Base-by-base conservation (phyloP, 78 protist species). In the Tieghemostelium lacteum region DNA sequence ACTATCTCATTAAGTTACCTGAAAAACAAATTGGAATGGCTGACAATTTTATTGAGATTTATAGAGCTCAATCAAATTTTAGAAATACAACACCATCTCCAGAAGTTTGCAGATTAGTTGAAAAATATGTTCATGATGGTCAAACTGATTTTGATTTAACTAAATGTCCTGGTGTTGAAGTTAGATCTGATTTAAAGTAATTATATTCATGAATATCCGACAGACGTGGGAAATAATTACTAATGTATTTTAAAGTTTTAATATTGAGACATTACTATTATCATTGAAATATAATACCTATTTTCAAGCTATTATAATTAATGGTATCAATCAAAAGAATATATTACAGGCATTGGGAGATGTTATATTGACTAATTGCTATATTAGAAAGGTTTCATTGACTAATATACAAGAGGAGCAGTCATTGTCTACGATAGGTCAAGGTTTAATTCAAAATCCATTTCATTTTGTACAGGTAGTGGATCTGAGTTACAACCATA, bases 141-240 rank as follows among this genome's bases (percentile, higher is more conserved):
- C n/a, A 49, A 5, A 62, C 37, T 31, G 86, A 75, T 33, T 75
- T 75, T 22, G 86, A 75, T 63, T 49, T 75, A 31, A 24, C 70
- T 10, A 75, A 75, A 57, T 75, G 86, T 62, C 86, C 86, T 16
- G 86, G 86, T 22, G 12, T 75, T 17, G 86, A 75, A 33, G 73
- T 58, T 22, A 75, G 33, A 63, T 19, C 26, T 22, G 86, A 75
- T 19, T 45, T 75, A 39, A 49, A 19, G 76, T 71, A 52, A 42
- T 8, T 63, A 45, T 45, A 45, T 14, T 14, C 10, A 45, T 45
- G 10, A 45, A 24, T 28, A 61, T 61, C 12, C 29, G 3, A 61
- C 29, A 5, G 20, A 29, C 3, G 12, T 39, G 10, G 33, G 3
- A 20, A 65, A 37, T 65, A 37, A 34, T 20, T 20, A 20, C 2